These are phyloP conservation scores for Venturia aucupariae DNA, from an alignment of 2,329 filamentous ascomycete genomes.

Conservation along the genomic window DNA sequence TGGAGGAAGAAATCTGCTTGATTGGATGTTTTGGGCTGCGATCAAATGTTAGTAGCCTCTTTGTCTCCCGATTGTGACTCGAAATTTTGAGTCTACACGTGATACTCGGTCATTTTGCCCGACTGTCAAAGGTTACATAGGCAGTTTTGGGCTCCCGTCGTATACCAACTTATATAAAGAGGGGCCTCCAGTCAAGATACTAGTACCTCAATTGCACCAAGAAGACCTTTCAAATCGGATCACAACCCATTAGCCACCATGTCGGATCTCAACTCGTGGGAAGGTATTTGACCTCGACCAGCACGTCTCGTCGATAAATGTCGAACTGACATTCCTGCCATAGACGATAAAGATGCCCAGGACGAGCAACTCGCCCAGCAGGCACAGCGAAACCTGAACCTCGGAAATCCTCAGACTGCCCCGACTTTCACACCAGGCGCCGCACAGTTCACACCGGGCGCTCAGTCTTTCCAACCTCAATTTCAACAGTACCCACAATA, in stretches of 20 bases:
- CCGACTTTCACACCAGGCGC: conserved; percentile 25
- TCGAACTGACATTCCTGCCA: neutral
- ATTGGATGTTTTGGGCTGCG: neutral
- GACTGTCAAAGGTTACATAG: neutral
- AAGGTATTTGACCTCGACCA: conserved; percentile 10
- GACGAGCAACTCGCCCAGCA: conserved; percentile 30
- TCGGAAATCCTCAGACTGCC: conserved; percentile 20
- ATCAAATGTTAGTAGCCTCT: neutral
- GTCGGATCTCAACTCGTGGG: conserved; percentile 17
- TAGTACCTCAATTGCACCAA: neutral
- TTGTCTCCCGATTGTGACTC: neutral
- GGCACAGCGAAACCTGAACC: conserved; percentile 29
- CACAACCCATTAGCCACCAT: conserved; percentile 11
- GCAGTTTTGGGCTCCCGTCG: neutral
- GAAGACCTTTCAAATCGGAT: neutral
- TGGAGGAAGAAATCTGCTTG: neutral
- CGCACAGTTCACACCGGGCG: conserved; percentile 26
- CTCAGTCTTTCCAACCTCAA: conserved; percentile 26
- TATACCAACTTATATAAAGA: neutral
- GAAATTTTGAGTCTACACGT: neutral
- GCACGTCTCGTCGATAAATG: neutral
- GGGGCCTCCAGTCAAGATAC: neutral
- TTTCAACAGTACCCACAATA: conserved; percentile 22
- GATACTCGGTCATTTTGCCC: neutral
- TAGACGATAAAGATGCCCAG: conserved; percentile 25